Evolutionary conservation across 2,329 filamentous ascomycete species (phyloP).

Genomic region (Fusarium virguliforme): DNA sequence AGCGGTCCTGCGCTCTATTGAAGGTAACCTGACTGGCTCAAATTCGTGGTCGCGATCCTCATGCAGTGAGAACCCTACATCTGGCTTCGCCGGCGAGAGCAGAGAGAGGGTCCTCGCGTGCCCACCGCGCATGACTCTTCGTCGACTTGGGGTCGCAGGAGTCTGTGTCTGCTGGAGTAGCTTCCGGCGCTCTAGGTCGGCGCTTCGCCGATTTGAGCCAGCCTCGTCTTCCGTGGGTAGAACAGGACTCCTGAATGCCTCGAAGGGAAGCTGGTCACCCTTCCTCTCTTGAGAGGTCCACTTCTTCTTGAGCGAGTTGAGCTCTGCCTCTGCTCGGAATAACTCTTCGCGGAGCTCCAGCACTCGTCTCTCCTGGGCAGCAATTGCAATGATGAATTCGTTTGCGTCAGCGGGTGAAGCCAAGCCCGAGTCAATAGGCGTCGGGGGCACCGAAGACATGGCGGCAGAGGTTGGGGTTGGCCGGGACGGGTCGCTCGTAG

Average conservation of each 20-base stretch:
- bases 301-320: slow-evolving; percentile 84
- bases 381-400: slow-evolving; percentile 89
- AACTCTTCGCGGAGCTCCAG: slow-evolving; percentile 93
- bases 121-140: slow-evolving; percentile 79
- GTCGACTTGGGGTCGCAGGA: slow-evolving; percentile 61
- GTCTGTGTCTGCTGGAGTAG: slow-evolving; percentile 69
- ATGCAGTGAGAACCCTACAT: slow-evolving; percentile 61
- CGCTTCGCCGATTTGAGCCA: slow-evolving; percentile 59
- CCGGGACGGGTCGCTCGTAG: slow-evolving; percentile 67
- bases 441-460: slow-evolving; percentile 64
- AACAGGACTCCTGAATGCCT: slow-evolving; percentile 66
- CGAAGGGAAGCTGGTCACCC: slow-evolving; percentile 71
- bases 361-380: slow-evolving; percentile 91
- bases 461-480: slow-evolving; percentile 64
- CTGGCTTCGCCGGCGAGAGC: slow-evolving; percentile 77
- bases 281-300: slow-evolving; percentile 88
- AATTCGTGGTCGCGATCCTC: slow-evolving; percentile 57
- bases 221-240: slow-evolving; percentile 51
- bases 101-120: slow-evolving; percentile 81
- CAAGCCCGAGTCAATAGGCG: slow-evolving; percentile 63
- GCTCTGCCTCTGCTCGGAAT: slow-evolving; percentile 83
- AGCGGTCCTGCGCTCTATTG: slow-evolving; percentile 54
- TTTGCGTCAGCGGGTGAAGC: slow-evolving; percentile 70
- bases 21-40: slow-evolving; percentile 49
- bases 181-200: slow-evolving; percentile 82